A percentile compares a stretch with the other conserved stretches of the same genome.
phyloP scores from a whole-genome alignment of 176 grass and related monocot species.

The Ananas comosus region DNA sequence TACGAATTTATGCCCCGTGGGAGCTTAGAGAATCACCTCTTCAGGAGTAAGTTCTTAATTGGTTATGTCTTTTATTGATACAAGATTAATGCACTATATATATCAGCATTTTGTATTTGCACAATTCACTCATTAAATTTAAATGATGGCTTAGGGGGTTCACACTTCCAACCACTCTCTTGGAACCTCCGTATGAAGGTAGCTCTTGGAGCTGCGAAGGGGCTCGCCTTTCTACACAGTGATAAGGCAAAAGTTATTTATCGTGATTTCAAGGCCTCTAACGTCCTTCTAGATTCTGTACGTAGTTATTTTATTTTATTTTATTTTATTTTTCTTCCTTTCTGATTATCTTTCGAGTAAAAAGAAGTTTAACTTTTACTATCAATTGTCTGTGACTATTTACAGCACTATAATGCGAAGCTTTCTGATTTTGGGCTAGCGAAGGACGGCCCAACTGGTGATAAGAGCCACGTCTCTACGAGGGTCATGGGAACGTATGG shows the following conservation, averaged over 20 bases:
- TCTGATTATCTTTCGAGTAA: not conserved
- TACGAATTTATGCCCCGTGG: constrained; percentile 84
- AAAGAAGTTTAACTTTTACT: not conserved
- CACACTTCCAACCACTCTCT: constrained; percentile 45
- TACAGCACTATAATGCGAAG: constrained; percentile 73
- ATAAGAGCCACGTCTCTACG: constrained; percentile 71
- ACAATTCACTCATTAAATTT: not conserved
- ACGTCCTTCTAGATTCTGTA: constrained; percentile 69
- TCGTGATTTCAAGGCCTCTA: constrained; percentile 87
- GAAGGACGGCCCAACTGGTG: constrained; percentile 63
- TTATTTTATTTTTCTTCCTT: not conserved
- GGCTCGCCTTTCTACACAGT: constrained; percentile 74
- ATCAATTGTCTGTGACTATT: not conserved
- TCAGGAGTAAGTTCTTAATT: constrained; percentile 45
- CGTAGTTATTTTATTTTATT: not conserved
- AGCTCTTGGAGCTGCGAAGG: constrained; percentile 67
- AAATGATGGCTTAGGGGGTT: constrained; percentile 33
- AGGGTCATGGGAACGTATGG: constrained; percentile 82
- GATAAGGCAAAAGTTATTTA: constrained; percentile 73
- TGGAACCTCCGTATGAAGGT: constrained; percentile 82
- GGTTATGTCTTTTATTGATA: not conserved
- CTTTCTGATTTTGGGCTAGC: constrained; percentile 89
- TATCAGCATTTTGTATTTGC: constrained; percentile 11
- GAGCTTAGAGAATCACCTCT: constrained; percentile 84
- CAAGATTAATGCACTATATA: not conserved